A percentile compares a stretch with the other conserved stretches of the same genome.
Conservation (phyloP, 2,329 filamentous ascomycete species). For the Calcarisporium arbuscula region DNA sequence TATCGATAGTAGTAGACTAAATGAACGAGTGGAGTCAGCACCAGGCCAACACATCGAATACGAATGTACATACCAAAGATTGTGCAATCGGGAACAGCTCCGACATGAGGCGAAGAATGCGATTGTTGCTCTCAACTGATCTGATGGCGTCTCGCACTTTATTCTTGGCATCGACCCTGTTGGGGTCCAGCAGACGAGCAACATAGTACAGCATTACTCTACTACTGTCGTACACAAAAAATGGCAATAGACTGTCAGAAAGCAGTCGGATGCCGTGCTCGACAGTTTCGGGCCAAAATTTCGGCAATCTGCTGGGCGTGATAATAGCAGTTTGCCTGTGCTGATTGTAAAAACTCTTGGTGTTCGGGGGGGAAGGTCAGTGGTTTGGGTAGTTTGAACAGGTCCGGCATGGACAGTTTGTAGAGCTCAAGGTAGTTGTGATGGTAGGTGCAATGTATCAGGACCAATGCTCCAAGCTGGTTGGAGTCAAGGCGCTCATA, state of each 20-base stretch:
- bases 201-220: constrained; percentile 42
- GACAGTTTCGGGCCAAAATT: constrained; percentile 31
- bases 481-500: constrained; percentile 40
- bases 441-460: constrained; percentile 41
- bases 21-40: neutral
- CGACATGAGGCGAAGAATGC: constrained; percentile 29
- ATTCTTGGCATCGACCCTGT: constrained; percentile 24
- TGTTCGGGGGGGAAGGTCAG: constrained; percentile 33
- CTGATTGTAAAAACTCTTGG: constrained; percentile 25
- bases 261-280: constrained; percentile 33
- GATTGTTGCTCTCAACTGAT: constrained; percentile 32
- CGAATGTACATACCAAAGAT: constrained; percentile 24
- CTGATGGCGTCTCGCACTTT: constrained; percentile 31
- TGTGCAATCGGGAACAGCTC: constrained; percentile 32
- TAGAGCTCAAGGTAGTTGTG: constrained; percentile 40
- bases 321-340: constrained; percentile 31
- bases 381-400: constrained; percentile 36
- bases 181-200: constrained; percentile 33
- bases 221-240: constrained; percentile 41
- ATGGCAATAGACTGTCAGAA: constrained; percentile 38
- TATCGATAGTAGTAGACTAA: constrained; percentile 30
- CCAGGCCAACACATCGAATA: neutral
- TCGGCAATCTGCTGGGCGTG: constrained; percentile 31
- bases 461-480: constrained; percentile 36
- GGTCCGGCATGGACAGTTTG: constrained; percentile 37